A percentile compares a stretch with the other conserved stretches of the same genome.
phyloP scores from a whole-genome alignment of 1,284 basidiomycete genomes.

The Microbotryum intermedium region DNA sequence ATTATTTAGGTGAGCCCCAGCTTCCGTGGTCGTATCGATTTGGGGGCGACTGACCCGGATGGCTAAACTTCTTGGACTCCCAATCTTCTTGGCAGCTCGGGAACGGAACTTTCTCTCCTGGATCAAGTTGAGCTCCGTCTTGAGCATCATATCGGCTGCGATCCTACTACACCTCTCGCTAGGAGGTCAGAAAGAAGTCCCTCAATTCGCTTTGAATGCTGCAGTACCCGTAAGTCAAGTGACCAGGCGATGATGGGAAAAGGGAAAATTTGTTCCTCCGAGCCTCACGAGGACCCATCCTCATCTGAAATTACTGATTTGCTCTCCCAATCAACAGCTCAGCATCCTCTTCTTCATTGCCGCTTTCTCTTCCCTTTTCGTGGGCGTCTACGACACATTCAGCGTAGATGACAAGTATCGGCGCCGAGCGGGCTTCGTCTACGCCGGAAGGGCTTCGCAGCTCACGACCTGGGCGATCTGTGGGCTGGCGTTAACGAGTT shows the following conservation, averaged over 20 bases:
- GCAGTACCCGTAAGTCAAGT: conserved; percentile 11
- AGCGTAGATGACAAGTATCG: not conserved
- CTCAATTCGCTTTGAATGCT: conserved; percentile 3
- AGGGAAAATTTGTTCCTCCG: not conserved
- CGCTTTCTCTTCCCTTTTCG: not conserved
- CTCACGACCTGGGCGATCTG: conserved; percentile 7
- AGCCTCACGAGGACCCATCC: not conserved
- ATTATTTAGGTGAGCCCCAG: too few relatives aligned
- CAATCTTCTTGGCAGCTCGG: conserved; percentile 11
- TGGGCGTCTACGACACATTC: conserved; percentile 6
- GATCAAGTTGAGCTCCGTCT: conserved; percentile 15
- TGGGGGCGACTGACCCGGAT: not conserved
- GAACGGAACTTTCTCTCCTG: conserved; percentile 27
- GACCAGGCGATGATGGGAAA: too few relatives aligned
- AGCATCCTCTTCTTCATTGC: conserved; percentile 27
- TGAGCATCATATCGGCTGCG: conserved; percentile 15
- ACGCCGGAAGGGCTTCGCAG: conserved; percentile 5
- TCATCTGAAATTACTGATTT: not conserved
- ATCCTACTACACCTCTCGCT: conserved; percentile 23
- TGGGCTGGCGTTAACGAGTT: conserved; percentile 7
- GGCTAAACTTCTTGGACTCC: not conserved
- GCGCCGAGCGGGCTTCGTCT: conserved; percentile 21
- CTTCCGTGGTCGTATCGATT: too few relatives aligned
- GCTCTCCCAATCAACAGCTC: conserved; percentile 6
- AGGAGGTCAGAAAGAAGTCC: conserved; percentile 3